Percentiles rank a stretch among this genome's conserved stretches.
These are phyloP conservation scores for Leishmania braziliensis DNA, from an alignment of 208 protist species.

Conservation along the genomic window DNA sequence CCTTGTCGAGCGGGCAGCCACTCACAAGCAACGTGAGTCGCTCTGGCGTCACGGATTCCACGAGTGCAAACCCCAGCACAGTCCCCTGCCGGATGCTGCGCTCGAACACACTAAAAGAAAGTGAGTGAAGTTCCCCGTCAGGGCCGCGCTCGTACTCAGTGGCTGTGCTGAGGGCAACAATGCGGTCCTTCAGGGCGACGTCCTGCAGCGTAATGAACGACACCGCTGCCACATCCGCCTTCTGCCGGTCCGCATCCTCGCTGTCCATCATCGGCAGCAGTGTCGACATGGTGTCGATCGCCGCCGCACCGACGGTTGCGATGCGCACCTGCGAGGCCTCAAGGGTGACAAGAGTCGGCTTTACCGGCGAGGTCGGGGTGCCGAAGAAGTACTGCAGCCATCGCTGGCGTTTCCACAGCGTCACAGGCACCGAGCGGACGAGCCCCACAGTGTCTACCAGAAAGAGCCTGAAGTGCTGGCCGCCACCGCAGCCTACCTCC, in stretches of 20 bases:
- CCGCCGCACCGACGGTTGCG: conserved; percentile 43
- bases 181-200: conserved; percentile 55
- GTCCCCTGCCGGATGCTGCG: conserved; percentile 28
- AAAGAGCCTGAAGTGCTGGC: conserved; percentile 44
- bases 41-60: conserved; percentile 47
- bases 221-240: conserved; percentile 37
- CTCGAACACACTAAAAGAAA: conserved; percentile 59
- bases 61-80: conserved; percentile 62
- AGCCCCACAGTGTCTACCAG: conserved; percentile 51
- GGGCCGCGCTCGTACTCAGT: conserved; percentile 49
- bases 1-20: conserved; percentile 37
- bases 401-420: conserved; percentile 34
- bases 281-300: conserved; percentile 44
- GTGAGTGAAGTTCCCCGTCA: conserved; percentile 51
- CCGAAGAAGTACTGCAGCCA: conserved; percentile 82
- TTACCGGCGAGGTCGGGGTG: conserved; percentile 42
- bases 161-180: conserved; percentile 59
- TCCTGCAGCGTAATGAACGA: conserved; percentile 54
- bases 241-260: conserved; percentile 14
- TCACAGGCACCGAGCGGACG: conserved; percentile 19
- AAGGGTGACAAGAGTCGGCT: conserved; percentile 45
- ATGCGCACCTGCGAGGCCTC: conserved; percentile 43
- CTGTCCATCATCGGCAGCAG: conserved; percentile 72
- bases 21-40: conserved; percentile 55
- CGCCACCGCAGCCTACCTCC: conserved; percentile 32